Evolutionary conservation across 2,329 filamentous ascomycete species (phyloP), one percentile per base, ranked within the genome.

Genomic region (Rutstroemia sp.): DNA sequence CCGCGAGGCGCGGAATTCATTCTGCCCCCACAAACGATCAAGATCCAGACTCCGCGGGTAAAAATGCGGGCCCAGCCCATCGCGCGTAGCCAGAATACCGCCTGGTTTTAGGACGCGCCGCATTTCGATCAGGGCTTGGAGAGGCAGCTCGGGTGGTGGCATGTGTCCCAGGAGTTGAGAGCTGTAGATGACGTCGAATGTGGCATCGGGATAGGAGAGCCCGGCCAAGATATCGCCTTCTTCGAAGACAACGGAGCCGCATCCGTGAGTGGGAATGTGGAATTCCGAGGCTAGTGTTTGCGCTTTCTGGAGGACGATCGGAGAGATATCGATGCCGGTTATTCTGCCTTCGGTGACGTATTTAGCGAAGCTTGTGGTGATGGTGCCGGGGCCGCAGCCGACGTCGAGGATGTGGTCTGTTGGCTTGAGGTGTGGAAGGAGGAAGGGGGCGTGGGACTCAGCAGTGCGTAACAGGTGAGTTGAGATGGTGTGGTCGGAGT

Each of bases 81-180:
- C 78, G 1, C 76, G 69, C 2, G 69, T 67, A 0, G 78, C 80
- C 21, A 85, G 67, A 5, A 83, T 70, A 2, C 80, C 81, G 5
- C 77, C 78, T 7, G 69, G 67, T 62, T 78, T 81, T 23, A 73
- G 68, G 1, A 84, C 77, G 0, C 78, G 73, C 12, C 75, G 72
- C 76, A 84, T 80, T 62, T 81, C 78, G 21, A 69, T 66, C 55
- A 84, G 67, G 2, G 78, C 76, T 1, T 67, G 64, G 0, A 79
- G 68, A 0, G 80, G 80, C 54, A 78, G 71, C 17, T 70, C 67
- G 64, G 57, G 57, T 9, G 57, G 54, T 16, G 57, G 54, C 2
- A 84, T 68, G 67, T 85, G 82, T 60, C 77, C 75, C 10, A 85
- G 71, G 7, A 84, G 75, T 63, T 84, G 80, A 61, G 82, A 78